phyloP scores from a whole-genome alignment of 2,329 filamentous ascomycete genomes.

The Bertia moriformis region DNA sequence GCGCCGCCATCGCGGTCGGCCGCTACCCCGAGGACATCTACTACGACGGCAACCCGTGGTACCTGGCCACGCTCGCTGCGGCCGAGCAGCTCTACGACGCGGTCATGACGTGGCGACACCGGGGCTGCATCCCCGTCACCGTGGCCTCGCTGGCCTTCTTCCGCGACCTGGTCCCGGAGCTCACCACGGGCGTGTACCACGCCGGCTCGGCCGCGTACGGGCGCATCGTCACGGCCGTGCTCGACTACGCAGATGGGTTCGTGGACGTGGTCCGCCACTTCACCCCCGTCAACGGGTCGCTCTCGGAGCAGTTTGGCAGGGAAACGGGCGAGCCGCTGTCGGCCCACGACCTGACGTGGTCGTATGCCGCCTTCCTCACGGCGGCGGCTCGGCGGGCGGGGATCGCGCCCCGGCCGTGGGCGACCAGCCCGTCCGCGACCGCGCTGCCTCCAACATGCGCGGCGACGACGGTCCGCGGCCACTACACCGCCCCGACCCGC shows the following conservation, averaged over 20 bases:
- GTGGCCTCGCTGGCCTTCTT: constrained; percentile 58
- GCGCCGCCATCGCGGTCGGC: constrained; percentile 46
- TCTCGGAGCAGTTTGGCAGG: constrained; percentile 54
- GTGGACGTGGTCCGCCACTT: constrained; percentile 30
- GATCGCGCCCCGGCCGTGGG: constrained; percentile 8
- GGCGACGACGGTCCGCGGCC: neutral
- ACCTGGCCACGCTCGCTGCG: constrained; percentile 60
- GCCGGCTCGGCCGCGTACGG: constrained; percentile 44
- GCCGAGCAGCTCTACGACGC: constrained; percentile 72
- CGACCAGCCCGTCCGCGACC: too few relatives aligned
- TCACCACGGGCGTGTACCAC: constrained; percentile 47
- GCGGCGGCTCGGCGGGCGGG: constrained; percentile 7
- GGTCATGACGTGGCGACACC: constrained; percentile 52
- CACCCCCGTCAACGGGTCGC: constrained; percentile 41
- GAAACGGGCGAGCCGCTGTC: constrained; percentile 37
- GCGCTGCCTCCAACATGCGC: neutral
- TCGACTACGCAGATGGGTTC: constrained; percentile 46
- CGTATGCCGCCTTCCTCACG: constrained; percentile 30
- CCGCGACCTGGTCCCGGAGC: constrained; percentile 42
- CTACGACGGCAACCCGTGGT: constrained; percentile 71
- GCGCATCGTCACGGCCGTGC: constrained; percentile 45
- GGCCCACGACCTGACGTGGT: constrained; percentile 58
- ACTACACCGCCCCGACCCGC: neutral
- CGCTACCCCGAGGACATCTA: constrained; percentile 62
- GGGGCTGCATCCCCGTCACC: constrained; percentile 50